Evolutionary conservation across 1,139 yeast genomes (phyloP).

Genomic region (Nakaseomyces nivariensis): DNA sequence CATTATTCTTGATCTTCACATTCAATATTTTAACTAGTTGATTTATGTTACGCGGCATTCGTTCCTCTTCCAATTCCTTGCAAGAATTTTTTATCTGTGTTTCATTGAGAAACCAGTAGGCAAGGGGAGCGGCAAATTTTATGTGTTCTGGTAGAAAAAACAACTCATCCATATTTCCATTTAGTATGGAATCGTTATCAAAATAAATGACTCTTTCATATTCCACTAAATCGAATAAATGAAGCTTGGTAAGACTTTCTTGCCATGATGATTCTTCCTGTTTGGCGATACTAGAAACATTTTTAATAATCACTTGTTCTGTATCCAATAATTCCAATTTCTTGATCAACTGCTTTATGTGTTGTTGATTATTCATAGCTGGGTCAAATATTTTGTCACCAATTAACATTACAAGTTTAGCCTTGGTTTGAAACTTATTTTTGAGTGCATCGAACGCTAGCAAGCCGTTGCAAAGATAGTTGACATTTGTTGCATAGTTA

Average conservation of each 20-base stretch:
- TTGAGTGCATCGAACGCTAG: constrained; percentile 33
- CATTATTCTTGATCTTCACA: constrained; percentile 16
- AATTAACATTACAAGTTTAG: constrained; percentile 34
- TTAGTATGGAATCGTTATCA: constrained; percentile 33
- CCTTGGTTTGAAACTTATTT: constrained; percentile 30
- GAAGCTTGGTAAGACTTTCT: constrained; percentile 45
- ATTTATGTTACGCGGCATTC: neutral
- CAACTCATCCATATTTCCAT: constrained; percentile 36
- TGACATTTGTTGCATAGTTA: constrained; percentile 37
- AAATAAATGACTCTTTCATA: constrained; percentile 39
- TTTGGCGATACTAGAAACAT: constrained; percentile 22
- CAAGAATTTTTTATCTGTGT: constrained; percentile 15
- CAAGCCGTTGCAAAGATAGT: constrained; percentile 37
- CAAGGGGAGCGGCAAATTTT: constrained; percentile 27
- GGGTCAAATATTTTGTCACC: constrained; percentile 16
- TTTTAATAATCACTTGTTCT: constrained; percentile 23
- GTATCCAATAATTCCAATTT: constrained; percentile 14
- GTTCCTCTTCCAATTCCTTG: neutral
- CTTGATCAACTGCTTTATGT: constrained; percentile 8
- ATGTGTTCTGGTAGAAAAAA: constrained; percentile 36
- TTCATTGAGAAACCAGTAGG: constrained; percentile 23
- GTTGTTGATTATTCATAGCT: neutral
- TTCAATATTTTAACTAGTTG: constrained; percentile 13
- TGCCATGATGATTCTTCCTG: constrained; percentile 34
- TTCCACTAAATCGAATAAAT: constrained; percentile 40